phyloP scores from a whole-genome alignment of 2,329 filamentous ascomycete genomes.

The Achaetomium macrosporum region DNA sequence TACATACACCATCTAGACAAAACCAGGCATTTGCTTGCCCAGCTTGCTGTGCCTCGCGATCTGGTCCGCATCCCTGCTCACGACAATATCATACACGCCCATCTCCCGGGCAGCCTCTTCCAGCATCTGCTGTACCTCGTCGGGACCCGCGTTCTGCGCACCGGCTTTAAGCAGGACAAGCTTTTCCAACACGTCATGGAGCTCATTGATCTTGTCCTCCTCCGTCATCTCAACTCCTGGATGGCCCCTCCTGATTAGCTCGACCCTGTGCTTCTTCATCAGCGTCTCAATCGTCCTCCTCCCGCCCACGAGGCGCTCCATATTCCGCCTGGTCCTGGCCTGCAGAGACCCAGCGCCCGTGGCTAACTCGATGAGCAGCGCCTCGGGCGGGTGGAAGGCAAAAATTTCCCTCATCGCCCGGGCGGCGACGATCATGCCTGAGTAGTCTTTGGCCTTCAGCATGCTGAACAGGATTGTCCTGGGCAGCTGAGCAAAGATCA shows the following conservation, averaged over 20 bases:
- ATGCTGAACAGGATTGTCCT: constrained; percentile 34
- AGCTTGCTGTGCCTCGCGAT: constrained; percentile 22
- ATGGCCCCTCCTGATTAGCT: constrained; percentile 13
- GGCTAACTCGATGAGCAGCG: constrained; percentile 31
- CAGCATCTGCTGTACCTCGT: constrained; percentile 19
- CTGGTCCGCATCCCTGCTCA: constrained; percentile 16
- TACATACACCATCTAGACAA: constrained; percentile 1
- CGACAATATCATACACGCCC: constrained; percentile 26
- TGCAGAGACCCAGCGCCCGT: constrained; percentile 25
- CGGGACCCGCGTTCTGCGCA: constrained; percentile 8
- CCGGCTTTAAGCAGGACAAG: constrained; percentile 23
- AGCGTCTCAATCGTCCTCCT: constrained; percentile 25
- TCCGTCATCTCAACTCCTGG: constrained; percentile 18
- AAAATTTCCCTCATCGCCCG: constrained; percentile 28
- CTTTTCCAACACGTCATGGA: constrained; percentile 25
- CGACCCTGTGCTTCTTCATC: constrained; percentile 18
- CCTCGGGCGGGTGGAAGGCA: constrained; percentile 27
- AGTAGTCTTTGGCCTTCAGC: constrained; percentile 40
- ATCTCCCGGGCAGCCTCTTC: constrained; percentile 26
- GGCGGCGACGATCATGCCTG: constrained; percentile 42
- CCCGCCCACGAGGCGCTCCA: constrained; percentile 26
- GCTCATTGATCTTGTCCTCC: constrained; percentile 24
- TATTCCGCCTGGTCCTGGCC: constrained; percentile 23
- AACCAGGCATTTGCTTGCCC: not conserved
- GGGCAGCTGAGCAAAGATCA: constrained; percentile 26